A percentile compares a stretch with the other conserved stretches of the same genome.
These are phyloP conservation scores for Fusarium gaditjirri DNA, from an alignment of 2,329 filamentous ascomycete species.

Conservation along the genomic window DNA sequence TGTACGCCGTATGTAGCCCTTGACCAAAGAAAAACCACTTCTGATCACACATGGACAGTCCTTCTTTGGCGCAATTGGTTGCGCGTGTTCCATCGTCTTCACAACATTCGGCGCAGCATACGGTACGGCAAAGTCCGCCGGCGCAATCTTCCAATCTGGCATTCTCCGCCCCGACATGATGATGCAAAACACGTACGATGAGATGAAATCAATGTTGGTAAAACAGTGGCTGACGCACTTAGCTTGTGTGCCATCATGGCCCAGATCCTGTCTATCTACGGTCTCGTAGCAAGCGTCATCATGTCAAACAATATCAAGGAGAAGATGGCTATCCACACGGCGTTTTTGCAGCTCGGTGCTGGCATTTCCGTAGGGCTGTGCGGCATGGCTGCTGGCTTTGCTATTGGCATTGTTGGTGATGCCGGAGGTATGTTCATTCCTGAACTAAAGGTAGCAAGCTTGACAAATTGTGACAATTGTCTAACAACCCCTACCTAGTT, in stretches of 20 bases:
- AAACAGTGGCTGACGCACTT: constrained; percentile 13
- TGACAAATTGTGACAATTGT: background rate
- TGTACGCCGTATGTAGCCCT: constrained; percentile 55
- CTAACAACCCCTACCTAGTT: constrained; percentile 47
- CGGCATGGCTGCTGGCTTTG: constrained; percentile 58
- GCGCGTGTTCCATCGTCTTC: constrained; percentile 60
- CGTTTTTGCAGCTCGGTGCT: constrained; percentile 57
- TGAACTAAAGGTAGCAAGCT: background rate
- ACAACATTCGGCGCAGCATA: constrained; percentile 61
- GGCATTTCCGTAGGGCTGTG: constrained; percentile 57
- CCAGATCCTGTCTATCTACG: constrained; percentile 60
- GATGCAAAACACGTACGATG: constrained; percentile 54
- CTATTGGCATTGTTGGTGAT: constrained; percentile 59
- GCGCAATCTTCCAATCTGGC: constrained; percentile 57
- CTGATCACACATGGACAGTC: constrained; percentile 41
- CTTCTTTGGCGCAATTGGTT: constrained; percentile 57
- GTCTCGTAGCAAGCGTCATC: constrained; percentile 57
- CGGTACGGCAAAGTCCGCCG: constrained; percentile 56
- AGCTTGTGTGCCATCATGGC: constrained; percentile 59
- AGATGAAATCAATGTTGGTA: background rate
- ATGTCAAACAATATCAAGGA: constrained; percentile 54
- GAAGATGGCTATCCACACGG: constrained; percentile 56
- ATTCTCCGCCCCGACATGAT: constrained; percentile 57
- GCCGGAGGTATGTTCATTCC: constrained; percentile 50
- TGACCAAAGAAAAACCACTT: background rate